phyloP scores from a whole-genome alignment of 768 basidiomycete species.

The Russula dissimulans region DNA sequence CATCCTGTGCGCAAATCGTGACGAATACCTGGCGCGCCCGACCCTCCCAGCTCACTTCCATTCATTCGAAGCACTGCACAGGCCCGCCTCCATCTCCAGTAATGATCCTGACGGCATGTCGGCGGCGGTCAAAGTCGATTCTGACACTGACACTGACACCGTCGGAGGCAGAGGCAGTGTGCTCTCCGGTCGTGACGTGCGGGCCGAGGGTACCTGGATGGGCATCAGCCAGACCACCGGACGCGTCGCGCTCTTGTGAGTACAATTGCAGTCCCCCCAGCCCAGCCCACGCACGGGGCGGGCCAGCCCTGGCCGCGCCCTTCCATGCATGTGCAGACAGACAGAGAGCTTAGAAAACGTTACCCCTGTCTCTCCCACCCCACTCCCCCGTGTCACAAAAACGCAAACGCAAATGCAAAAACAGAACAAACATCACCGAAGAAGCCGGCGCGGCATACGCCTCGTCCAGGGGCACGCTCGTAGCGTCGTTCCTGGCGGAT shows the following conservation, averaged over 20 bases:
- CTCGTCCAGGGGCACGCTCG: conserved; percentile 61
- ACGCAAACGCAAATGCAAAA: conserved; percentile 15
- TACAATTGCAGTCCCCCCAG: conserved; percentile 13
- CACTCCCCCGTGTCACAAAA: neutral
- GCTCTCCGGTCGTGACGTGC: conserved; percentile 65
- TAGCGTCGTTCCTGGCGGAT: conserved; percentile 56
- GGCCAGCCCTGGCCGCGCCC: neutral
- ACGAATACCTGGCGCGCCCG: conserved; percentile 62
- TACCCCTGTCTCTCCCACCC: neutral
- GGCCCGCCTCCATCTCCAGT: neutral
- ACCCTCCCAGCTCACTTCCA: conserved; percentile 61
- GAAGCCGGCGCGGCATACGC: conserved; percentile 43
- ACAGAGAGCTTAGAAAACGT: neutral
- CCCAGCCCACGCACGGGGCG: neutral
- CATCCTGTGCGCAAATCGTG: conserved; percentile 67
- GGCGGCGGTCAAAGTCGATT: conserved; percentile 14
- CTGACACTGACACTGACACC: too few species aligned
- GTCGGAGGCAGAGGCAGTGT: conserved; percentile 29
- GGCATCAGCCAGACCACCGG: conserved; percentile 54
- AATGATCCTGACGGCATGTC: neutral
- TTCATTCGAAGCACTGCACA: conserved; percentile 35
- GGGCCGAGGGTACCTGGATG: conserved; percentile 78
- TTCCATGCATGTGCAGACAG: neutral
- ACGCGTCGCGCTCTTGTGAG: conserved; percentile 64
- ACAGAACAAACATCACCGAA: conserved; percentile 81